Base-by-base conservation (phyloP, 768 basidiomycete genomes). In the Suillus hirtellus region DNA sequence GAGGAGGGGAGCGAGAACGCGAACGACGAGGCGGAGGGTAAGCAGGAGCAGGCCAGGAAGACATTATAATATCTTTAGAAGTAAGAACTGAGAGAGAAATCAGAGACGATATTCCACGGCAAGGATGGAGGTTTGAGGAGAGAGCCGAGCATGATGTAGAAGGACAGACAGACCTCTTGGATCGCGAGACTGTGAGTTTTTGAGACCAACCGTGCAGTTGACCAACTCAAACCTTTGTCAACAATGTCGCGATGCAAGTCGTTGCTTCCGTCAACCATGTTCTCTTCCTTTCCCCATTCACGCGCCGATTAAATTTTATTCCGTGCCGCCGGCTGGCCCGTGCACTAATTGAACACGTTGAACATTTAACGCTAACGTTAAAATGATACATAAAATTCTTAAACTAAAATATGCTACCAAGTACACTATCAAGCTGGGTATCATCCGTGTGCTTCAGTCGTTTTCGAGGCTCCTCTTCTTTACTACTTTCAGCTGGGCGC, bases 131-230 rank as follows among this genome's bases (percentile, higher is more conserved):
- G 76, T 82, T 79, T 81, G 84, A 82, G 40, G 56, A 81, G 80
- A 86, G 84, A 86, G 88, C 85, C 88, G 89, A 87, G 89, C 90
- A 92, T 92, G 86, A 87, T 85, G 87, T 70, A 73, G 69, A 87
- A 88, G 88, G 84, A 93, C 91, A 90, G 91, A 93, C 91, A 90
- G 91, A 93, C 91, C 91, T 93, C 90, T 89, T 87, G 82, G 81
- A 77, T 76, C 79, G 79, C 81, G 78, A 79, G 77, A 80, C 80
- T 73, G 72, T 64, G 65, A 72, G 68, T 70, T 75, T 64, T 75
- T 77, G 69, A 70, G 81, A 66, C 71, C 44, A 62, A 63, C 63
- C 60, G 64, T 66, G 71, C 63, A 62, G 38, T 68, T 65, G 65
- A 68, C 67, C 73, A 73, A 77, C 76, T 75, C 73, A 76, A 72